Evolutionary conservation across 345 rosid species (phyloP).

Genomic region (Brassica nigra): DNA sequence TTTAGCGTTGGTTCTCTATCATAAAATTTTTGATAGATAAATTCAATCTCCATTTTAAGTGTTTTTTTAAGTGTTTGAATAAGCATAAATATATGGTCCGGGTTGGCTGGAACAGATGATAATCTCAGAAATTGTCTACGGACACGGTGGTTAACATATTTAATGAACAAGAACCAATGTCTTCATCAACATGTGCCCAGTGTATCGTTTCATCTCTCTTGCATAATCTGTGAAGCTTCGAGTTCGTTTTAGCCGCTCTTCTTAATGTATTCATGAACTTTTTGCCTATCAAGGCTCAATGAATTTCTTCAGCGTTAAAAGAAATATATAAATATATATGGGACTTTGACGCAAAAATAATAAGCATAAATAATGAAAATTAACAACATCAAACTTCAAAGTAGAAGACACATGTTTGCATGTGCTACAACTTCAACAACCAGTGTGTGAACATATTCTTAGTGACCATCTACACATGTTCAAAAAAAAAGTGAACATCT

Average conservation of each 20-base stretch:
- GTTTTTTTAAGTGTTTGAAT: neutral
- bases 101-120: neutral
- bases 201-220: neutral
- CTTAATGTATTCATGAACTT: neutral
- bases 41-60: neutral
- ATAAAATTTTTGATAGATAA: neutral
- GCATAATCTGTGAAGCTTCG: neutral
- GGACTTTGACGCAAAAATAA: neutral
- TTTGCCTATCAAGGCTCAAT: neutral
- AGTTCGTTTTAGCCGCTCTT: neutral
- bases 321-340: neutral
- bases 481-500: neutral
- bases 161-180: neutral
- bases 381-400: conserved; percentile 17
- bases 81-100: too few species aligned
- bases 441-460: conserved; percentile 17
- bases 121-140: neutral
- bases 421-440: conserved; percentile 26
- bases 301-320: neutral
- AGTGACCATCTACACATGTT: neutral
- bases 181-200: neutral
- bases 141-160: neutral
- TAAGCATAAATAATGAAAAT: neutral
- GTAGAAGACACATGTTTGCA: conserved; percentile 28
- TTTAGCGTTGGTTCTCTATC: neutral